Base-by-base conservation (phyloP, 257 asterid species). In the Solanum chilense region DNA sequence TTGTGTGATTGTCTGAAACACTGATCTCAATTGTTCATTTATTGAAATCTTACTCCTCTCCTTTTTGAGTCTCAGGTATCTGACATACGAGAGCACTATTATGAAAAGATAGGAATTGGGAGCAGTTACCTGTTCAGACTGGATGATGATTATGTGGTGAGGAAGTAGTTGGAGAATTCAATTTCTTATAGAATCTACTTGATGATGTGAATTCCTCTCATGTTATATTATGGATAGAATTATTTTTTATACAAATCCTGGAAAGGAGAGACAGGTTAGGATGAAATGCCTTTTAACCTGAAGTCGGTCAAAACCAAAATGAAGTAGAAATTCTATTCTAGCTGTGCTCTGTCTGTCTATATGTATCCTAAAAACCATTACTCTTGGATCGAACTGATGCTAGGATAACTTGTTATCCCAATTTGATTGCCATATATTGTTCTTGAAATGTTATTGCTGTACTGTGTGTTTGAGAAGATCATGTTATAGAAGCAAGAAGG, bases 61-160 rank as follows among this genome's bases (percentile, higher is more conserved):
- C 25, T 12, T 78, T 60, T 76, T 76, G 82, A 33, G 21, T 70
- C n/a, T 37, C 83, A 97, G 99, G 90, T 97, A 87, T 97, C 99
- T 85, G 99, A 97, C 89, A 94, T 97, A 89, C 97, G 99, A 15
- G 99, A 97, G 89, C 92, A 88, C 82, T 93, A 91, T 45, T 97
- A 97, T 84, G 99, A 97, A 91, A 96, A 93, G 94, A 96, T 93
- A 92, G 99, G 99, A 45, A 97, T 97, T 87, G 99, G 99, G 70
- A 97, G 99, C 96, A 97, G 99, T 90, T 97, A 97, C 88, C 98
- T 97, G 89, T 97, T 97, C 90, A 95, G 99, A 93, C 92, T 97
- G 91, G 99, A 97, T 89, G 99, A 97, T 86, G 99, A 98, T 86
- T 97, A 95, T 89, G 99, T 97, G 98, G 99, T 97, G 92, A 88